Evolutionary conservation across 805 yeast species (phyloP), one percentile per base, ranked within the genome.

Genomic region (Candida insectalens): DNA sequence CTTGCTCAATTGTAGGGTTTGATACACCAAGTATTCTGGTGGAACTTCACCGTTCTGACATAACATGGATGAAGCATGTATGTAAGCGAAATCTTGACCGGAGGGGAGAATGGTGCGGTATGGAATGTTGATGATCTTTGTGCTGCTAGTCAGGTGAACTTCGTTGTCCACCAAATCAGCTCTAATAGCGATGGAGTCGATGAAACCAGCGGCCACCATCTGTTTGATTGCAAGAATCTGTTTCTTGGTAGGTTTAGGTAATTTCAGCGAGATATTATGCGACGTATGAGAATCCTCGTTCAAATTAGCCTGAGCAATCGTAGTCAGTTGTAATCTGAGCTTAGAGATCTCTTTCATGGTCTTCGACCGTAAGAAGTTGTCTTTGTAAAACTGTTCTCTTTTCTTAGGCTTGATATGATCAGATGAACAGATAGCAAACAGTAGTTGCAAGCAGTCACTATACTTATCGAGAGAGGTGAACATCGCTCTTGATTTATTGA

Each of bases 141-240:
- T 62, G 33, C 69, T 76, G 40, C 79, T 80, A 2, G 79, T 62
- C 3, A 79, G 56, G 30, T 57, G 63, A 6, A 74, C 64, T 14
- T 82, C 94, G 1, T 76, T 63, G 14, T 83, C 75, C 5, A 76
- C 58, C 21, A 75, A 45, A 49, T 88, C 96, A 1, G 84, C 88
- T 40, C 97, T 67, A 12, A 84, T 71, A 2, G 94, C 94, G 16
- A 89, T 70, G 50, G 83, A 94, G 54, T 92, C 99, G 26, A 92
- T 67, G 47, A 83, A 92, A 0, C 97, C 98, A 0, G 96, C 79
- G 5, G 95, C 73, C 3, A 89, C 65, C 76, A 92, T 88, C 57
- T 92, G 99, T 49, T 85, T 88, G 41, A 92, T 57, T 1, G 92
- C 81, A 34, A 74, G 69, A 4, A 85, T 51, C 58, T 92, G 98